These are phyloP conservation scores for Pythium scleroteichum DNA, from an alignment of 352 stramenopile species.

Conservation along the genomic window DNA sequence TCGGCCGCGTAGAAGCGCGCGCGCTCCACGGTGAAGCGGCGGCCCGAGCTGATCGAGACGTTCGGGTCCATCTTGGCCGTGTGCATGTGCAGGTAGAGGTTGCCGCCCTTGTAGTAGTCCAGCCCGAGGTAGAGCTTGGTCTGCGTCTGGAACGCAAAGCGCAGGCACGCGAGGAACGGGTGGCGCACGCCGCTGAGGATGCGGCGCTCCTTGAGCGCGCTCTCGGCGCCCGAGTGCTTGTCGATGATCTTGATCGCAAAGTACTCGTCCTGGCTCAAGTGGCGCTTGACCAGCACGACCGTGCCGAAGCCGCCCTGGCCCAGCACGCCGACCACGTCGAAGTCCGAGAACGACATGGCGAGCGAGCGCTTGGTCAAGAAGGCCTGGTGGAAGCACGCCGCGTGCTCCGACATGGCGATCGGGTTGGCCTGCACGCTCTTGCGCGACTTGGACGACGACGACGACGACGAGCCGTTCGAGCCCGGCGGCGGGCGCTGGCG, in stretches of 20 bases:
- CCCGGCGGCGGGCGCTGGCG: conserved; percentile 46
- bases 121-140: conserved; percentile 80
- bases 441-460: conserved; percentile 19
- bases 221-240: conserved; percentile 78
- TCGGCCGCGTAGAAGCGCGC: conserved; percentile 88
- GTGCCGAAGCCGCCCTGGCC: conserved; percentile 80
- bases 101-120: conserved; percentile 87
- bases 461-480: conserved; percentile 29
- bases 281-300: conserved; percentile 78
- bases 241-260: conserved; percentile 90
- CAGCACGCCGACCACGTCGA: conserved; percentile 83
- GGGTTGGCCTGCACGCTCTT: conserved; percentile 67
- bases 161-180: conserved; percentile 78
- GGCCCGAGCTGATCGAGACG: conserved; percentile 67
- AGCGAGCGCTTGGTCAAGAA: conserved; percentile 82
- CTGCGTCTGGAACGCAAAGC: conserved; percentile 87
- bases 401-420: conserved; percentile 75
- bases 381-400: conserved; percentile 81
- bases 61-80: conserved; percentile 81
- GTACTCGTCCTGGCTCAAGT: conserved; percentile 75
- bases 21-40: conserved; percentile 67
- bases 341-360: conserved; percentile 82
- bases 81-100: conserved; percentile 89
- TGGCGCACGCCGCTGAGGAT: conserved; percentile 79
- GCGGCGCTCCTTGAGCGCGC: conserved; percentile 69